Conservation (phyloP, 305 asterid genomes). For the Petunia hybrid region DNA sequence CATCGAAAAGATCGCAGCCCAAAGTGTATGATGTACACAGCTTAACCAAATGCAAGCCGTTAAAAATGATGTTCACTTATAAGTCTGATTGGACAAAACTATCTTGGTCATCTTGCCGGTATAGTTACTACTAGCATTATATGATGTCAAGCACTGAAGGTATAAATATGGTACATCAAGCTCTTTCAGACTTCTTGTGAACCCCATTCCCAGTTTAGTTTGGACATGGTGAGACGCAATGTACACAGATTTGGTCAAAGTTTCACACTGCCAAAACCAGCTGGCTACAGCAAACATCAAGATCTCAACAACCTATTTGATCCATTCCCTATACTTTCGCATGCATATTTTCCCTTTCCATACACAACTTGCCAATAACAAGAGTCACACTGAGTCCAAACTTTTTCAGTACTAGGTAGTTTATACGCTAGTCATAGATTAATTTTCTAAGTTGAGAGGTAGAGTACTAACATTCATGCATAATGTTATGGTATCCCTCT, state of each 20-base stretch:
- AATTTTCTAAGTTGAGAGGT: slow-evolving; percentile 16
- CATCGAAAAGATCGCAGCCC: no score
- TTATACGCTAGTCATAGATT: background rate
- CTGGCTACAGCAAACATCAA: background rate
- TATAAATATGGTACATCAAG: background rate
- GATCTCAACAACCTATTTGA: background rate
- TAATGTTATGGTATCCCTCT: background rate
- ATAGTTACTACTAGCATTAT: background rate
- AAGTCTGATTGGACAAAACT: background rate
- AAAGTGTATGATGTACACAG: no score
- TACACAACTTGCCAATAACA: background rate
- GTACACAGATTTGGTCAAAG: background rate
- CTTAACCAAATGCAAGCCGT: background rate
- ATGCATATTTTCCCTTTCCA: background rate
- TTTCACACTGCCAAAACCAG: background rate
- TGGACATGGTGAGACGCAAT: background rate
- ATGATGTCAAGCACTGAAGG: background rate
- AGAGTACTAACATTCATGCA: background rate
- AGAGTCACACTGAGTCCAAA: background rate
- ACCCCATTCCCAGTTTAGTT: background rate
- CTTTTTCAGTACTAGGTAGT: background rate
- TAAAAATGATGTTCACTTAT: background rate
- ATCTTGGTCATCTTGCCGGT: background rate
- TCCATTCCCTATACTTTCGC: background rate
- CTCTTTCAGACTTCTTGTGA: background rate